Evolutionary conservation across 2,329 filamentous ascomycete species (phyloP).

Genomic region (Clarireedia hainanense): DNA sequence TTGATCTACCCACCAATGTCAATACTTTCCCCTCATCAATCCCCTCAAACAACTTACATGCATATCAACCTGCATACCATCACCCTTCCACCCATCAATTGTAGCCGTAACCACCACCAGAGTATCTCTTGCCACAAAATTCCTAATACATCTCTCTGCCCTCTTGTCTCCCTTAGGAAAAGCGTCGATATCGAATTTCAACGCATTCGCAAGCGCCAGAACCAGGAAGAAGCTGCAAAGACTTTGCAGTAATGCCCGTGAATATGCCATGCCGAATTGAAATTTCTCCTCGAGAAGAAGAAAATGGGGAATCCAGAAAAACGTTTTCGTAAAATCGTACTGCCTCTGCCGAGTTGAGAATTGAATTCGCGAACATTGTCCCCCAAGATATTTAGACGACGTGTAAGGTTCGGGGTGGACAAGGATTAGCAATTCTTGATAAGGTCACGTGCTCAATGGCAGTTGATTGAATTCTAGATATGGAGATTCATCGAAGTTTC

Average conservation of each 20-base stretch:
- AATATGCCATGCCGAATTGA: conserved; percentile 39
- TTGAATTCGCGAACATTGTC: neutral
- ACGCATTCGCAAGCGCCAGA: conserved; percentile 50
- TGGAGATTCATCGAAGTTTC: neutral
- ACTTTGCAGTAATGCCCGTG: conserved; percentile 47
- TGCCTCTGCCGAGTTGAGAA: neutral
- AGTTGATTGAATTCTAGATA: conserved; percentile 2
- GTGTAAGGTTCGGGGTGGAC: conserved; percentile 18
- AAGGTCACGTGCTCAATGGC: conserved; percentile 8
- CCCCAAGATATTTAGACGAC: conserved; percentile 14
- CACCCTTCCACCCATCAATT: conserved; percentile 75
- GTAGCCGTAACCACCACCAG: conserved; percentile 92
- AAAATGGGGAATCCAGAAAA: neutral
- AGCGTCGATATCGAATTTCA: conserved; percentile 90
- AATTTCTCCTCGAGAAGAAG: neutral
- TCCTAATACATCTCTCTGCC: conserved; percentile 85
- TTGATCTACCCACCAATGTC: conserved; percentile 57
- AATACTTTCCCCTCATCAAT: neutral
- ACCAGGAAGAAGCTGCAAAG: conserved; percentile 52
- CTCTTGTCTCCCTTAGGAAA: conserved; percentile 54
- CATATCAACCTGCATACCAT: conserved; percentile 92
- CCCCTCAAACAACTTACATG: conserved; percentile 53
- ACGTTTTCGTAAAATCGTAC: neutral
- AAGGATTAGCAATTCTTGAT: conserved; percentile 10
- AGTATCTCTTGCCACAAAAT: conserved; percentile 88